Evolutionary conservation across 1,284 basidiomycete species (phyloP), one percentile per base, ranked within the genome.

Genomic region (Microbotryomycetes sp.): DNA sequence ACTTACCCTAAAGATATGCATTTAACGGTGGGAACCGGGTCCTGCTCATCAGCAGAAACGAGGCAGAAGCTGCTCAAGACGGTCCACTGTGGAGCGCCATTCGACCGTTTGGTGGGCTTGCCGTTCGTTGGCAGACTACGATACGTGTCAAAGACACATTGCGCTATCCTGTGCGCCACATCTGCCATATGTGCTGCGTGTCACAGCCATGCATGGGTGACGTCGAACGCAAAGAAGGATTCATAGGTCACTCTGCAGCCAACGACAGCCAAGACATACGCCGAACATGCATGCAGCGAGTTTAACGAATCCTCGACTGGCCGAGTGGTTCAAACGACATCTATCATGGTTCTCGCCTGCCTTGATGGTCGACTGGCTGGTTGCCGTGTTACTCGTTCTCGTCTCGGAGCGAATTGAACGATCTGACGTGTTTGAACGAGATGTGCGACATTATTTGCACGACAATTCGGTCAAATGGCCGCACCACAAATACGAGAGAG

Each of bases 1-100:
- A 56, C 64, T 42, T 28, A 69, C 69, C 69, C 69, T 16, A 72
- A n/a, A 0, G 69, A 65, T 3, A 71, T 50, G 26, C 67, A 68
- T 6, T 28, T 22, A 49, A n/a, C n/a, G n/a, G n/a, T n/a, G n/a
- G n/a, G n/a, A n/a, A n/a, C n/a, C n/a, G n/a, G n/a, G n/a, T n/a
- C n/a, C n/a, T 55, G 9, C 2, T 14, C 52, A 1, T 3, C 2
- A 1, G 26, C 3, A 15, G 49, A 32, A 15, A 25, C 58, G 25
- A 62, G 49, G 49, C 53, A 59, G 49, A 66, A 59, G 3, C 71
- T 71, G 6, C 77, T 74, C 45, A 79, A 71, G 45, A 78, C 74
- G 1, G 77, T 79, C 78, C 78, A 79, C 66, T 77, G 76, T 3
- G 59, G 66, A 1, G 72, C 58, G 6, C 74, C 75, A 66, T 77